A percentile compares a stretch with the other conserved stretches of the same genome.
Evolutionary conservation across 2,329 filamentous ascomycete species (phyloP).

Genomic region (Exophiala sp.): DNA sequence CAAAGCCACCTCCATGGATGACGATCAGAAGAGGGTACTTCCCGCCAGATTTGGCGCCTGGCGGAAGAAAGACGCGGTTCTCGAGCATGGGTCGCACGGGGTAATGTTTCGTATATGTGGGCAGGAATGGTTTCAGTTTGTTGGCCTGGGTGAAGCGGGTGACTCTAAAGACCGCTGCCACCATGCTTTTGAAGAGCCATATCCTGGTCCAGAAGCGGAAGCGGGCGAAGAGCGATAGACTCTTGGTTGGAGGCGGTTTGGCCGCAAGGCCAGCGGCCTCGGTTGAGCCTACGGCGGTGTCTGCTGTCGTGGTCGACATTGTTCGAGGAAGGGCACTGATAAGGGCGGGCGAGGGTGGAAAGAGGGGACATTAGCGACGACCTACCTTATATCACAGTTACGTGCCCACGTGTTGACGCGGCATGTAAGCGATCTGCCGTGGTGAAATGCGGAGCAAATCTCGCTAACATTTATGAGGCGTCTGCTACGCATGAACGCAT

Average conservation of each 20-base stretch:
- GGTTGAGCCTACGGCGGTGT: neutral
- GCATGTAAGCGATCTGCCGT: too few relatives aligned
- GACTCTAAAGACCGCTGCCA: conserved; percentile 16
- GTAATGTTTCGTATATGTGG: conserved; percentile 30
- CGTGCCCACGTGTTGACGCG: too few relatives aligned
- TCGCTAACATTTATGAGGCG: too few relatives aligned
- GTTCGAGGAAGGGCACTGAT: neutral
- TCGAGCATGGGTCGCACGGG: conserved; percentile 28
- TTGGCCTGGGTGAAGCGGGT: conserved; percentile 14
- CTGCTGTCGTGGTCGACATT: neutral
- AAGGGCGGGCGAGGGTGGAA: neutral
- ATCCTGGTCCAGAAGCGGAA: conserved; percentile 24
- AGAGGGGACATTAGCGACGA: neutral
- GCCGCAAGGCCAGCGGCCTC: neutral
- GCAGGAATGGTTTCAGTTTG: conserved; percentile 5
- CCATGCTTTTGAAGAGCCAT: conserved; percentile 25
- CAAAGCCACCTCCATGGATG: conserved; percentile 54
- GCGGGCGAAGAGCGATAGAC: neutral
- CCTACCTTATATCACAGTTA: too few relatives aligned
- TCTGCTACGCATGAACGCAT: too few relatives aligned
- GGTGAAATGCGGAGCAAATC: too few relatives aligned
- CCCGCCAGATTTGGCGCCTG: conserved; percentile 25
- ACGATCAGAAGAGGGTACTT: conserved; percentile 38
- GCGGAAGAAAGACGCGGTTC: conserved; percentile 42
- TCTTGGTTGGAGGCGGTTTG: neutral